phyloP scores from a whole-genome alignment of 371 early-diverging fungal genomes.

The Apophysomyces trapeziformis region DNA sequence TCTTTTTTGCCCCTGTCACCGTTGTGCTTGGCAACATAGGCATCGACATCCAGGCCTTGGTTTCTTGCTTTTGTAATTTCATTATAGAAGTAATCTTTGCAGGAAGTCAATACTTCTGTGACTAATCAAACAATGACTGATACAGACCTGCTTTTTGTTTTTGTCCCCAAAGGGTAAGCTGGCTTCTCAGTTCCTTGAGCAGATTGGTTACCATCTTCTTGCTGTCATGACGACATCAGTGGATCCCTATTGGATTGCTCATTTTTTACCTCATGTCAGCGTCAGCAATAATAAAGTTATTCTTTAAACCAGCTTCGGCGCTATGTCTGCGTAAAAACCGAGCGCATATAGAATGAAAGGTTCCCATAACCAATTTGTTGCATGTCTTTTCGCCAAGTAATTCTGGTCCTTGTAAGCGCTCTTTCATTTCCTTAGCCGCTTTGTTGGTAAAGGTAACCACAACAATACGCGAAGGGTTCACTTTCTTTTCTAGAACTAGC shows the following conservation, averaged over 20 bases:
- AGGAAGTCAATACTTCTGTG: neutral
- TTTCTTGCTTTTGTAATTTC: slow-evolving; percentile 39
- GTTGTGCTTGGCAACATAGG: slow-evolving; percentile 13
- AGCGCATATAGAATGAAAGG: slow-evolving; percentile 66
- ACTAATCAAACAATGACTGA: neutral
- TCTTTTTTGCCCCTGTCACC: slow-evolving; percentile 14
- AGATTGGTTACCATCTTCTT: slow-evolving; percentile 26
- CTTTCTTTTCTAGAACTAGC: slow-evolving; percentile 38
- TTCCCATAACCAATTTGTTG: slow-evolving; percentile 38
- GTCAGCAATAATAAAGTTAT: slow-evolving; percentile 57
- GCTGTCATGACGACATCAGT: slow-evolving; percentile 15
- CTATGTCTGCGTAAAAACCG: slow-evolving; percentile 41
- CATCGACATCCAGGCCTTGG: slow-evolving; percentile 23
- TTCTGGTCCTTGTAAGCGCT: slow-evolving; percentile 31
- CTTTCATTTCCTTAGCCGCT: slow-evolving; percentile 64
- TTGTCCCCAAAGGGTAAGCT: slow-evolving; percentile 4
- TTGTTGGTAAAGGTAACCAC: slow-evolving; percentile 73
- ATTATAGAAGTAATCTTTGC: slow-evolving; percentile 28
- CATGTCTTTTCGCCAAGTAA: slow-evolving; percentile 38
- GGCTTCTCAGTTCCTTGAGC: slow-evolving; percentile 13
- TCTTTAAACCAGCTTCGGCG: slow-evolving; percentile 25
- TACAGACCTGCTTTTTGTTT: slow-evolving; percentile 12
- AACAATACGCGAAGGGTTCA: slow-evolving; percentile 45
- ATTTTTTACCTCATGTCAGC: slow-evolving; percentile 21
- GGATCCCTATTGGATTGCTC: neutral